Percentiles rank a stretch among this genome's conserved stretches.
Evolutionary conservation across 805 yeast genomes (phyloP).

Genomic region (Wickerhamiella sergipiensis): DNA sequence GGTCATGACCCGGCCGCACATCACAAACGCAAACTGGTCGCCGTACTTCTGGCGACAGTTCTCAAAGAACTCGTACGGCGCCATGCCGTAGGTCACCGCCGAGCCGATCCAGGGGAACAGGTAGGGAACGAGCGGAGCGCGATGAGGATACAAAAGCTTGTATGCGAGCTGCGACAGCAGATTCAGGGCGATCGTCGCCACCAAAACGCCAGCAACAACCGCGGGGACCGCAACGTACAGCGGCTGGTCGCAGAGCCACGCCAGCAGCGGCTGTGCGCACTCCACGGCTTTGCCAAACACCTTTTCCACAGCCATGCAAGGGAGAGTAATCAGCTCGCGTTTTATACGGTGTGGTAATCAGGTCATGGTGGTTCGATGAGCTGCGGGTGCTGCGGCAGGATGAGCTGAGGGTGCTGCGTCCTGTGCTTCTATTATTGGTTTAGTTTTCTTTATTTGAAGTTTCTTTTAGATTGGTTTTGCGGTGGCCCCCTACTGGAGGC

Average conservation of each 20-base stretch:
- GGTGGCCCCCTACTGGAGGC: no score
- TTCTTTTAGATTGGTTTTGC: no score
- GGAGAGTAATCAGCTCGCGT: not conserved
- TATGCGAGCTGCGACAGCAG: conserved; percentile 24
- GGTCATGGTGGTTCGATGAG: not conserved
- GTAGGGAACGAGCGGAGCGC: conserved; percentile 83
- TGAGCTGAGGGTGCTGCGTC: not conserved
- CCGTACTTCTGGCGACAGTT: conserved; percentile 72
- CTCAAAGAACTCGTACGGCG: conserved; percentile 82
- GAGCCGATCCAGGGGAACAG: conserved; percentile 95
- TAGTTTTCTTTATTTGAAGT: no score
- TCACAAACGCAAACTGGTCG: conserved; percentile 79
- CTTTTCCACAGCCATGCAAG: conserved; percentile 1
- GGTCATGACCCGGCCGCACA: conserved; percentile 86
- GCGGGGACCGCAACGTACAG: conserved; percentile 17
- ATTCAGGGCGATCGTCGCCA: conserved; percentile 18
- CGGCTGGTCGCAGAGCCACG: conserved; percentile 9
- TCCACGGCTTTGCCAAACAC: not conserved
- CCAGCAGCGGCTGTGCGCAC: not conserved
- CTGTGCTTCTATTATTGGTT: no score
- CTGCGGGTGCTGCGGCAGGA: not conserved
- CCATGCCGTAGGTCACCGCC: conserved; percentile 78
- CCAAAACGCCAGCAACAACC: conserved; percentile 5
- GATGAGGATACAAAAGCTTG: conserved; percentile 32
- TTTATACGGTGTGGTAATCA: not conserved